Evolutionary conservation across 2,329 filamentous ascomycete genomes (phyloP), one percentile per base, ranked within the genome.

Genomic region (Aspergillus caelatus): DNA sequence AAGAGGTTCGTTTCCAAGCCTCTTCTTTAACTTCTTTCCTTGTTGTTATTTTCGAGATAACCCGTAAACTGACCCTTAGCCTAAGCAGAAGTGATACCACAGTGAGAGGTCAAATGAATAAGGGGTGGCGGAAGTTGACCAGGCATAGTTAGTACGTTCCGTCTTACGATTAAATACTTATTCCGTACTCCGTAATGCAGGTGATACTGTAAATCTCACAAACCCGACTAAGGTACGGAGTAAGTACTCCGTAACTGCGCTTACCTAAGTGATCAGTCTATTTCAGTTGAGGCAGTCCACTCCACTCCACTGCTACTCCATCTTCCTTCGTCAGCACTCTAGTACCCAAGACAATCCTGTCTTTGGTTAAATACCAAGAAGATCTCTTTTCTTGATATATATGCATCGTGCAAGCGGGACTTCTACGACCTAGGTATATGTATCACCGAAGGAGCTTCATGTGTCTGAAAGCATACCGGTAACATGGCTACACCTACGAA

Each of bases 361-460:
- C 9, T 19, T 32, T 12, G 16, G 9, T 16, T 16, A 21, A 32
- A n/a, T 8, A n/a, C 12, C 9, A 21, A 6, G 10, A 9, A 1
- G 30, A 19, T 52, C 3, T 10, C 19, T 32, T 23, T 50, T 9
- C 26, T 28, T 52, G 7, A n/a, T 30, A 19, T 34, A n/a, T 32
- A 16, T 32, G 16, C 10, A n/a, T 32, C 19, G 16, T 32, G 9
- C 19, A 32, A 55, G 34, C n/a, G 16, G 52, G n/a, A 97, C 53
- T 87, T 89, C 85, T 66, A 89, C 88, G 1, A 76, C 69, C 10
- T 36, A 48, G 26, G n/a, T 58, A 48, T 7, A 58, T 58, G 45
- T 32, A 21, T 26, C n/a, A 34, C 32, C 28, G 34, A 41, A 26
- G 32, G 34, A 55, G n/a, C 34, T 55, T 39, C 16, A 23, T 11